These are phyloP conservation scores for Botryosphaeria dothidea DNA, from an alignment of 2,329 filamentous ascomycete genomes.

Conservation along the genomic window DNA sequence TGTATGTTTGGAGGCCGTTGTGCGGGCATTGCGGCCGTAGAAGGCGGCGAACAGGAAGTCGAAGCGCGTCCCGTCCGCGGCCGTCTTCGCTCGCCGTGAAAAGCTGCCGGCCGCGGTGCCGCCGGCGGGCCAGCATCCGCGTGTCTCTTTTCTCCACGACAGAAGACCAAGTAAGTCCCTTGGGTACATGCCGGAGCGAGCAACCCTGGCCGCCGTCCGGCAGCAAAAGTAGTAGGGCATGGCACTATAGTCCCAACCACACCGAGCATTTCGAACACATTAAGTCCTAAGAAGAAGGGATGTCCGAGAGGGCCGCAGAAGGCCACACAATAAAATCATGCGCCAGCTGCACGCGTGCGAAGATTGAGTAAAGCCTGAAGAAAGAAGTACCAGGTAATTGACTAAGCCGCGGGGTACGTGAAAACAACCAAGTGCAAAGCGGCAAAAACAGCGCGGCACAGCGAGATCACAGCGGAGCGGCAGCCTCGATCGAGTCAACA, in stretches of 20 bases:
- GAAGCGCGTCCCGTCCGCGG: background rate
- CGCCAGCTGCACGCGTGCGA: background rate
- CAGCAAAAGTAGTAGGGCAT: background rate
- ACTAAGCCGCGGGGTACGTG: background rate
- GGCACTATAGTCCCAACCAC: background rate
- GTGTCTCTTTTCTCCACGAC: background rate
- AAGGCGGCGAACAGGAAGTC: constrained; percentile 1
- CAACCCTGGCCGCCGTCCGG: background rate
- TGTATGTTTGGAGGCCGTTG: background rate
- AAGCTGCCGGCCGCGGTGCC: constrained; percentile 9
- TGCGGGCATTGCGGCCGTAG: background rate
- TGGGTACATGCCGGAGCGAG: background rate
- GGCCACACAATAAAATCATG: background rate
- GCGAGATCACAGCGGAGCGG: background rate
- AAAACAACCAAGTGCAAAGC: background rate
- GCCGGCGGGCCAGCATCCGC: background rate
- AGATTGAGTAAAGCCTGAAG: background rate
- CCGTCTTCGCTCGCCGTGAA: background rate
- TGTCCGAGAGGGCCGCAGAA: background rate
- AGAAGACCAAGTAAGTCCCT: background rate
- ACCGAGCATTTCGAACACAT: background rate
- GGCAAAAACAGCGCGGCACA: background rate
- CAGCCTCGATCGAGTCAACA: background rate
- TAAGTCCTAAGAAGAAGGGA: background rate
- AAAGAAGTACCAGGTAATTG: background rate